Conservation (phyloP, 1,284 basidiomycete species). For the Termitomyces sp. region DNA sequence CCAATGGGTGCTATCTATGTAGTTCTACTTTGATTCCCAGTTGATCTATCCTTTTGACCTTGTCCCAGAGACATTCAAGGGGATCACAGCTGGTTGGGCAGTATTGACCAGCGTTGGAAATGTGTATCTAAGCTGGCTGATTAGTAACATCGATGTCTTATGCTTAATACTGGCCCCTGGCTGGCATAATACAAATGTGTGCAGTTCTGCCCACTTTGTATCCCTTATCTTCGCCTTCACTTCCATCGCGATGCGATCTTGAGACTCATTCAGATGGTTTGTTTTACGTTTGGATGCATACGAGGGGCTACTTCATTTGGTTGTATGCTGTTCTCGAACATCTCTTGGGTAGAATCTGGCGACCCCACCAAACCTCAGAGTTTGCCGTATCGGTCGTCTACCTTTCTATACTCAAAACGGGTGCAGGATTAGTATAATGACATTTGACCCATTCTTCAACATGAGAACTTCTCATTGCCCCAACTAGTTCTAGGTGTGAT, state of each 20-base stretch:
- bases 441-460: too few species aligned
- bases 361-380: not conserved
- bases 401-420: not conserved
- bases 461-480: not conserved
- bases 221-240: constrained; percentile 1
- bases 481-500: not conserved
- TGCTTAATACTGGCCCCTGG: not conserved
- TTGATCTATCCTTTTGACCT: not conserved
- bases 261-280: not conserved
- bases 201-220: not conserved
- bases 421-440: not conserved
- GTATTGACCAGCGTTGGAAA: not conserved
- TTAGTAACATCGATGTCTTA: not conserved
- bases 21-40: not conserved
- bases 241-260: constrained; percentile 4
- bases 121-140: not conserved
- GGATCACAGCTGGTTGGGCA: not conserved
- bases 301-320: not conserved
- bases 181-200: too few species aligned
- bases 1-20: not conserved
- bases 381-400: not conserved
- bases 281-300: not conserved
- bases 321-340: not conserved
- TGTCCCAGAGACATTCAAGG: not conserved
- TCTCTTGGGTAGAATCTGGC: not conserved